phyloP scores from a whole-genome alignment of 352 stramenopile genomes.

The Pythium insidiosum region DNA sequence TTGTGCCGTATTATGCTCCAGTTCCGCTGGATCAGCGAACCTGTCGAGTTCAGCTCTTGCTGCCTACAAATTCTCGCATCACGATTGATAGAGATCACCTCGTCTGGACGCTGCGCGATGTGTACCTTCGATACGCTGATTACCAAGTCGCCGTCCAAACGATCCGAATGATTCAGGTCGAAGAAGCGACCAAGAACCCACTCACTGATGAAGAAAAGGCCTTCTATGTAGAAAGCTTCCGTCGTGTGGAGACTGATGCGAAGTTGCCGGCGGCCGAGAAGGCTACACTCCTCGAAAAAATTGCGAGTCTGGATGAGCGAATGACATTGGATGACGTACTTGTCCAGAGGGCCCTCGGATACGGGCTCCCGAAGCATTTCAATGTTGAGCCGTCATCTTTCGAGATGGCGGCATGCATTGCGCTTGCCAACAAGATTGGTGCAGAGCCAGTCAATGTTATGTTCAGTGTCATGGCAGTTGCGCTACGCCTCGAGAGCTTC shows the following conservation, averaged over 20 bases:
- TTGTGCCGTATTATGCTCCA: constrained; percentile 20
- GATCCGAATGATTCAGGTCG: constrained; percentile 8
- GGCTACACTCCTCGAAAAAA: constrained; percentile 10
- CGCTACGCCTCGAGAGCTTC: constrained; percentile 14
- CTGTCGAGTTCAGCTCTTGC: constrained; percentile 14
- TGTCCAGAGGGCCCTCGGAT: constrained; percentile 15
- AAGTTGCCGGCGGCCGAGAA: constrained; percentile 14
- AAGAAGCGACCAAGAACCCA: constrained; percentile 2
- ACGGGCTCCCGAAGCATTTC: constrained; percentile 19
- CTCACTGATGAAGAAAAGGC: constrained; percentile 12
- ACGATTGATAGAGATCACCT: constrained; percentile 13
- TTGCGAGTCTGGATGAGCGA: constrained; percentile 11
- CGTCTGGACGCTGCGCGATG: constrained; percentile 13
- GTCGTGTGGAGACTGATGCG: constrained; percentile 17
- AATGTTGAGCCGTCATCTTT: constrained; percentile 8
- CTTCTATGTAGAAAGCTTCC: constrained; percentile 20
- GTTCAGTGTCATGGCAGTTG: constrained; percentile 21
- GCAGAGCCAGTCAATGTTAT: constrained; percentile 17
- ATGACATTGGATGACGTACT: constrained; percentile 16
- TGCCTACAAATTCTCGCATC: constrained; percentile 13
- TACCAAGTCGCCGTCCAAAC: constrained; percentile 19
- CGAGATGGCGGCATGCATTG: constrained; percentile 8
- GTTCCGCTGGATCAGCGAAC: constrained; percentile 19
- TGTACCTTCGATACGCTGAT: constrained; percentile 18
- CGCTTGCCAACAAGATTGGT: constrained; percentile 12